Conservation (phyloP, 2,329 filamentous ascomycete species). For the Tympanopsis confertula region DNA sequence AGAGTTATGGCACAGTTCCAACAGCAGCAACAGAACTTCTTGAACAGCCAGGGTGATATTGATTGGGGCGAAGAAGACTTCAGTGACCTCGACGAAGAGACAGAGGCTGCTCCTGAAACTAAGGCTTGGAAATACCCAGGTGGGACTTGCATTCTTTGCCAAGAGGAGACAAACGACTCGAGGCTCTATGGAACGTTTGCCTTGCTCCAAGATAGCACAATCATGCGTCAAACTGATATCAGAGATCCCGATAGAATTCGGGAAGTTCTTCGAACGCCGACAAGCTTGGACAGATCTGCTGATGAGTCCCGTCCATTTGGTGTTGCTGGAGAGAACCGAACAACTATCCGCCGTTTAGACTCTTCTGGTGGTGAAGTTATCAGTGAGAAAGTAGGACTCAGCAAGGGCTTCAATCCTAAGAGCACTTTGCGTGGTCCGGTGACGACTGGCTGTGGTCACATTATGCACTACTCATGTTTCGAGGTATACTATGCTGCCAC, state of each 20-base stretch:
- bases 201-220: constrained; percentile 72
- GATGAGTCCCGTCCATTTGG: constrained; percentile 80
- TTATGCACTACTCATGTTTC: constrained; percentile 97
- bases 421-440: constrained; percentile 64
- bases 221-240: constrained; percentile 77
- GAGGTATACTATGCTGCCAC: constrained; percentile 82
- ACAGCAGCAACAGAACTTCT: constrained; percentile 88
- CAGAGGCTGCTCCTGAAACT: constrained; percentile 47
- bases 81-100: constrained; percentile 52
- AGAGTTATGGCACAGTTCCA: constrained; percentile 97
- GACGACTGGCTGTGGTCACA: constrained; percentile 85
- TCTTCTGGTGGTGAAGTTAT: constrained; percentile 59
- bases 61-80: constrained; percentile 82
- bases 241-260: constrained; percentile 72
- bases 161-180: constrained; percentile 86
- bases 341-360: constrained; percentile 64
- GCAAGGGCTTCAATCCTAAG: constrained; percentile 72
- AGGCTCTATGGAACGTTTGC: constrained; percentile 88
- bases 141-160: constrained; percentile 89
- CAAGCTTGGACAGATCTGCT: constrained; percentile 73
- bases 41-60: constrained; percentile 76
- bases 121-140: constrained; percentile 82
- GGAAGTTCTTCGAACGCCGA: constrained; percentile 69
- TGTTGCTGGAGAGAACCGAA: constrained; percentile 75
- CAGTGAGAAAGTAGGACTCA: constrained; percentile 69